Evolutionary conservation across 208 protist species (phyloP).

Genomic region (Crithidia mellificae): DNA sequence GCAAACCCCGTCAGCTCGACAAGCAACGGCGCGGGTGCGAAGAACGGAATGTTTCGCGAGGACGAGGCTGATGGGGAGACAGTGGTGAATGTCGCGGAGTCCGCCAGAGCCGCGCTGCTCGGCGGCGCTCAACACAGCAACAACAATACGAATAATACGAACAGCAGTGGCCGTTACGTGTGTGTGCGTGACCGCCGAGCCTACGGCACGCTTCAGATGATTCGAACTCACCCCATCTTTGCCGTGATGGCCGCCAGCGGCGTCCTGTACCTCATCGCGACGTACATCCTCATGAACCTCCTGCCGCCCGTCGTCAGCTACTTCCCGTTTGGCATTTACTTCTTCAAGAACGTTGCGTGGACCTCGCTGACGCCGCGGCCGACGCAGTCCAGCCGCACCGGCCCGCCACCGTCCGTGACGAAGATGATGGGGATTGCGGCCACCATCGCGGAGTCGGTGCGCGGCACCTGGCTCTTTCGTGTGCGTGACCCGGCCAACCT

Average conservation of each 20-base stretch:
- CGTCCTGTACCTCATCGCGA: conserved; percentile 36
- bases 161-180: conserved; percentile 35
- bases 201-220: conserved; percentile 52
- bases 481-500: conserved; percentile 61
- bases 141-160: no score
- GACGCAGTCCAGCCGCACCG: conserved; percentile 44
- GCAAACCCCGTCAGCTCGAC: neutral
- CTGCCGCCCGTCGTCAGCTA: conserved; percentile 60
- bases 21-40: neutral
- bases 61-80: neutral
- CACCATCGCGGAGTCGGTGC: conserved; percentile 51
- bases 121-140: no score
- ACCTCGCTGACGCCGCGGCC: conserved; percentile 45
- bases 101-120: conserved; percentile 12
- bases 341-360: conserved; percentile 70
- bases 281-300: conserved; percentile 34
- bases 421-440: conserved; percentile 36
- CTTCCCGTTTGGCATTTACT: conserved; percentile 48
- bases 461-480: conserved; percentile 64
- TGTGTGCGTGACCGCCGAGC: conserved; percentile 45
- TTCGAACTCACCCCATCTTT: conserved; percentile 50
- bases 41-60: neutral
- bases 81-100: neutral
- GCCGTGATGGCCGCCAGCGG: conserved; percentile 40
- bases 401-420: conserved; percentile 14